Percentiles rank a stretch among this genome's conserved stretches.
These are phyloP conservation scores for Termitomyces sp. DNA, from an alignment of 1,284 basidiomycete genomes.

Conservation along the genomic window DNA sequence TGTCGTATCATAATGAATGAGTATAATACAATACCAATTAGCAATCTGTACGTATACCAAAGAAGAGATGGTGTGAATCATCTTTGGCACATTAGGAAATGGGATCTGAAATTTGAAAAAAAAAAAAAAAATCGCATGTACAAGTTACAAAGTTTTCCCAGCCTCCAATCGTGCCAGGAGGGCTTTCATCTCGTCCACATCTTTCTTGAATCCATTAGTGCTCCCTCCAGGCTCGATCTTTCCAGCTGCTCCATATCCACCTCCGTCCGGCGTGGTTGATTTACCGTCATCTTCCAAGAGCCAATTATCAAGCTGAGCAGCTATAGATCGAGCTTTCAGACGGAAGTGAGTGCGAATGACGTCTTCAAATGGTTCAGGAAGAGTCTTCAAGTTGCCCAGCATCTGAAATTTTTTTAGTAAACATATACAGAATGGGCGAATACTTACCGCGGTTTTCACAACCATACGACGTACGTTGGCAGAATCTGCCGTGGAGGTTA, in stretches of 20 bases:
- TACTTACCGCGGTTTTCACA: slow-evolving; percentile 73
- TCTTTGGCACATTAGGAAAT: background rate
- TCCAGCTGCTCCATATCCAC: slow-evolving; percentile 24
- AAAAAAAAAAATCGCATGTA: background rate
- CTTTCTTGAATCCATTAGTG: slow-evolving; percentile 55
- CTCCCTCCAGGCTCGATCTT: slow-evolving; percentile 36
- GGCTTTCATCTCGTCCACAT: slow-evolving; percentile 64
- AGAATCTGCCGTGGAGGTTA: slow-evolving; percentile 48
- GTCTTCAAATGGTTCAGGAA: slow-evolving; percentile 78
- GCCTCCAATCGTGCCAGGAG: slow-evolving; percentile 44
- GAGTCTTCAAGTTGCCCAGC: slow-evolving; percentile 77
- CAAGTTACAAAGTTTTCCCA: slow-evolving; percentile 1
- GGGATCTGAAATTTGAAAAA: background rate
- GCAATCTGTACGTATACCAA: background rate
- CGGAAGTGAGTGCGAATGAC: slow-evolving; percentile 86
- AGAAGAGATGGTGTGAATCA: background rate
- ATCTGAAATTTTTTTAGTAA: slow-evolving; percentile 44
- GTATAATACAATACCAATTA: background rate
- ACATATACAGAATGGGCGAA: background rate
- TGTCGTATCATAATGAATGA: background rate
- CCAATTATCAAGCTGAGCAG: slow-evolving; percentile 77
- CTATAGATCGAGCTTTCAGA: slow-evolving; percentile 72
- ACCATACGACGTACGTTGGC: slow-evolving; percentile 88
- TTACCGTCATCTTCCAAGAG: slow-evolving; percentile 66
- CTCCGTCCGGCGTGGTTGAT: slow-evolving; percentile 50